Evolutionary conservation across 2,329 filamentous ascomycete genomes (phyloP), one percentile per base, ranked within the genome.

Genomic region (Aaosphaeria arxii): DNA sequence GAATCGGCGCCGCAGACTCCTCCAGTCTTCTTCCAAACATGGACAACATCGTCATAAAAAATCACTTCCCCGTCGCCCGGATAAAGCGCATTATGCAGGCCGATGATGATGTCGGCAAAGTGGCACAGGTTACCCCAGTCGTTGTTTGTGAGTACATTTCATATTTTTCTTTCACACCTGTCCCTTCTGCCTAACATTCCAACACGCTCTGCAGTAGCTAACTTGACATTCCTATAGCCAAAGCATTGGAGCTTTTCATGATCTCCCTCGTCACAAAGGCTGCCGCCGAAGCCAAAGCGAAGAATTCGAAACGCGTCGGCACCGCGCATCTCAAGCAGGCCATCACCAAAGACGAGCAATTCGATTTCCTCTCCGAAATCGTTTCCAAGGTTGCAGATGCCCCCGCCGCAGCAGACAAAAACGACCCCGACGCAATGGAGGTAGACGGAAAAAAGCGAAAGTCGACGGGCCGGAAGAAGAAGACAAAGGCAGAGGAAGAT

Each of bases 11-110:
- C 5, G 43, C 30, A 33, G 40, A 38, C 3, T 24, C 32, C 30
- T 47, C 56, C 30, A 55, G 59, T 17, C 58, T 62, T 63, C 70
- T 42, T 64, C 67, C 45, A 4, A 51, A 56, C 46, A 57, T 58
- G 24, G 71, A 84, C 74, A 69, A 82, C 70, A 74, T 96, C 74
- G 71, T 90, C 40, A 90, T 99, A 60, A 89, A 84, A 71, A 97
- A 92, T 32, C 96, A 96, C 64, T 99, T 99, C 64, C 94, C 94
- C 1, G 95, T 95, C 31, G 94, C 94, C 11, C 83, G 94, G 53
- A 99, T 99, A 77, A 99, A 99, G 79, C 85, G 94, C 44, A 97
- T 99, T 63, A 97, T 99, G 94, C 94, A 99, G 74, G 92, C 92
- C 7, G 94, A 99, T 65, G 94, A 99, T 66, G 94, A 99, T 69